Evolutionary conservation across 495 filamentous ascomycete genomes (phyloP), one percentile per base, ranked within the genome.

Genomic region (Geoglossum glabrum): DNA sequence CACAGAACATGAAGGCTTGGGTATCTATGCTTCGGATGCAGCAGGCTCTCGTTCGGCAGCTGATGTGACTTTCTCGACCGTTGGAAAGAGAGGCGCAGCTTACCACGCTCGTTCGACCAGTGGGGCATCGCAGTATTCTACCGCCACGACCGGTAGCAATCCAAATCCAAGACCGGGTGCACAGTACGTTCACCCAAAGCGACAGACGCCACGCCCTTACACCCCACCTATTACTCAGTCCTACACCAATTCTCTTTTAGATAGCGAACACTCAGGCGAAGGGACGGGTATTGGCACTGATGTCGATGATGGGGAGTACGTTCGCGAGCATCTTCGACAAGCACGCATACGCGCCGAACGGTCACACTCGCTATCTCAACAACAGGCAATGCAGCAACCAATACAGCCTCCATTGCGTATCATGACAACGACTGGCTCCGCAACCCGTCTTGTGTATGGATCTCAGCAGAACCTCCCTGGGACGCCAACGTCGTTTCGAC

Each of bases 151-250:
- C 15, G 52, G 64, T n/a, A 79, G 75, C 62, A 70, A 69, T 54
- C 72, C 70, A 28, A 70, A 69, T 54, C 72, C 70, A 28, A 71
- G 74, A 50, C 72, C 75, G 11, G 71, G 70, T 30, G 70, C 72
- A 33, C 73, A 77, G 38, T 81, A 79, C 63, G 69, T 79, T 21
- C 76, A 81, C 63, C 76, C 79, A 2, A 75, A 81, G 76, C 76
- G 77, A 33, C 79, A 79, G 59, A 77, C 74, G 9, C 76, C 78
- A 19, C 70, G 74, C 34, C 69, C 72, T 13, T 79, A 77, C 64
- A 80, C 76, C 1, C 75, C 77, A 28, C 73, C 79, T n/a, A 63
- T 74, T 11, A 68, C 70, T 33, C 72, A 73, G 25, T 81, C 79
- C 0, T 73, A 72, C 57, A 71, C 77, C 33, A 70, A 67, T 3